phyloP scores from a whole-genome alignment of 2,329 filamentous ascomycete species.

The Aspergillus pseudonomiae region DNA sequence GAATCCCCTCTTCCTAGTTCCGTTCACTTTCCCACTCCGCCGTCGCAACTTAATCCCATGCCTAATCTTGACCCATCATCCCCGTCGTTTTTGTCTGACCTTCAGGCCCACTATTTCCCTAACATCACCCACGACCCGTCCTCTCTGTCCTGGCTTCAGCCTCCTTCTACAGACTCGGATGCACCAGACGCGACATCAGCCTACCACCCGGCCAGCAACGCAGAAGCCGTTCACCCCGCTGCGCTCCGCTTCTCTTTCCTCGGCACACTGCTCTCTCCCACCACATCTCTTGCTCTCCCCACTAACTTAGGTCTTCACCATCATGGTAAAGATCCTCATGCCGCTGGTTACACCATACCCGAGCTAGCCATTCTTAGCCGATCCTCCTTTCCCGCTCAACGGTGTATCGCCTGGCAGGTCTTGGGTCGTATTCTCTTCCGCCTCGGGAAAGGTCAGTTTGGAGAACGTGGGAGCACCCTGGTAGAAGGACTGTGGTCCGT shows the following conservation, averaged over 20 bases:
- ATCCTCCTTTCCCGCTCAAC: conserved; percentile 80
- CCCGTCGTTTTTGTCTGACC: conserved; percentile 77
- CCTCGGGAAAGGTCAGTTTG: conserved; percentile 73
- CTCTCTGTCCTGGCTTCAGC: conserved; percentile 87
- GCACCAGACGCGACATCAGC: conserved; percentile 69
- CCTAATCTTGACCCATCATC: conserved; percentile 83
- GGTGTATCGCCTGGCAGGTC: conserved; percentile 90
- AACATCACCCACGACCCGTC: conserved; percentile 81
- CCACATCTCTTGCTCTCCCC: conserved; percentile 72
- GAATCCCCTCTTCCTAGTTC: conserved; percentile 37
- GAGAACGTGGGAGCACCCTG: conserved; percentile 63
- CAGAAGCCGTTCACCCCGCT: conserved; percentile 66
- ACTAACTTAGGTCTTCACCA: conserved; percentile 84
- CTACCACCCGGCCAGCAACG: conserved; percentile 77
- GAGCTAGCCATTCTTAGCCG: conserved; percentile 81
- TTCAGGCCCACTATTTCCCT: conserved; percentile 94
- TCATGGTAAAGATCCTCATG: conserved; percentile 88
- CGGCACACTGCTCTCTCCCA: conserved; percentile 77
- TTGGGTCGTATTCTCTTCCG: conserved; percentile 83
- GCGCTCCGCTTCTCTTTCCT: conserved; percentile 87
- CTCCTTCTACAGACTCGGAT: conserved; percentile 65
- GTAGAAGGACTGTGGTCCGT: conserved; percentile 82
- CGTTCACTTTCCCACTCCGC: conserved; percentile 50
- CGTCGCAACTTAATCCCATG: conserved; percentile 49
- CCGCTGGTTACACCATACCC: conserved; percentile 88